Evolutionary conservation across 148 eudicot species (phyloP).

Genomic region (Mesembryanthemum crystallinum): DNA sequence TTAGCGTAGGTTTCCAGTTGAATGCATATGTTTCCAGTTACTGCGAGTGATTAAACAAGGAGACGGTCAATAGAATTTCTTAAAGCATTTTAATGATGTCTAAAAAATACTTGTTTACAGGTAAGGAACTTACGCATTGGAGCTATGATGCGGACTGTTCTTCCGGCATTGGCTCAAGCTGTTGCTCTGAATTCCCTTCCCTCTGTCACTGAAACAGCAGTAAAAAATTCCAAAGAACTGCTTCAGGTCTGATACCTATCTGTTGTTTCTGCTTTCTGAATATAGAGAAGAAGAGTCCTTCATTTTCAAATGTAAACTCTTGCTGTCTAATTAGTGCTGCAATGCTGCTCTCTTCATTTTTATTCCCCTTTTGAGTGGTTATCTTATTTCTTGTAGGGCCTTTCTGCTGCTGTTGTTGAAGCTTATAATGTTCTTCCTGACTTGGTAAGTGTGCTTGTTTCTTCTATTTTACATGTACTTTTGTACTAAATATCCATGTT

Average conservation of each 20-base stretch:
- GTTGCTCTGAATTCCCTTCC: conserved; percentile 60
- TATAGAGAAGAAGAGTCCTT: neutral
- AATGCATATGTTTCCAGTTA: neutral
- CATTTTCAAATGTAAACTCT: neutral
- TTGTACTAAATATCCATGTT: neutral
- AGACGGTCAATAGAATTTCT: neutral
- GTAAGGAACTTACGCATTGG: conserved; percentile 95
- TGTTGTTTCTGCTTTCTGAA: neutral
- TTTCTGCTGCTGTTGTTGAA: conserved; percentile 73
- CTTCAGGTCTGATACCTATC: conserved; percentile 58
- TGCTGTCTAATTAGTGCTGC: neutral
- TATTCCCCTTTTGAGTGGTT: neutral
- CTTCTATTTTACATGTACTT: neutral
- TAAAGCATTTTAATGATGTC: neutral
- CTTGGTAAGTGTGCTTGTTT: conserved; percentile 48
- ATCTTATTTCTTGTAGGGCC: conserved; percentile 45
- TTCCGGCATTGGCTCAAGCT: conserved; percentile 98
- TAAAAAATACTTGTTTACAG: conserved; percentile 29
- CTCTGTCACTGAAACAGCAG: conserved; percentile 27
- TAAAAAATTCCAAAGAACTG: conserved; percentile 52
- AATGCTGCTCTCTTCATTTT: neutral
- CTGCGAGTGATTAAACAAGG: neutral
- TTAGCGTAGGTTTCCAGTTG: neutral
- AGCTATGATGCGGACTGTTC: conserved; percentile 93
- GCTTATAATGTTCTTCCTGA: conserved; percentile 83